These are phyloP conservation scores for Penicillium arizonense DNA, from an alignment of 495 filamentous ascomycete species.

Conservation along the genomic window DNA sequence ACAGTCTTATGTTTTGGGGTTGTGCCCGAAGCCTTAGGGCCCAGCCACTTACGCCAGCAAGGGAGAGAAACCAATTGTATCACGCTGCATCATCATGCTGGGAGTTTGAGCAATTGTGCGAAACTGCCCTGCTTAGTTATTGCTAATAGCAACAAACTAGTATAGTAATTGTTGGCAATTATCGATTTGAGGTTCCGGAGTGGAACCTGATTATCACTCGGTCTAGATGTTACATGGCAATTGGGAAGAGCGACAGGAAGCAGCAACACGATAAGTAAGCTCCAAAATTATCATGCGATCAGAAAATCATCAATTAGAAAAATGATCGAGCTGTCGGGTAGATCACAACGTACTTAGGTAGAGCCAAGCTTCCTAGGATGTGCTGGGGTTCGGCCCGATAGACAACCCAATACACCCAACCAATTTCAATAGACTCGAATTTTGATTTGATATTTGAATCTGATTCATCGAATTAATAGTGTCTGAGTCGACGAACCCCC, in stretches of 20 bases:
- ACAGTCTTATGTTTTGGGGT: conserved; percentile 19
- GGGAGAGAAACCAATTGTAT: conserved; percentile 11
- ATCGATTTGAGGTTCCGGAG: neutral
- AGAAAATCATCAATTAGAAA: no score
- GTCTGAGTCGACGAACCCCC: conserved; percentile 14
- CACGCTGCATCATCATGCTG: neutral
- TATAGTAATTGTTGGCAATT: conserved; percentile 9
- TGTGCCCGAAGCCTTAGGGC: neutral
- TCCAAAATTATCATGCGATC: no score
- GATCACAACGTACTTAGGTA: neutral
- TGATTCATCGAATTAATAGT: conserved; percentile 17
- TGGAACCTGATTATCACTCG: neutral
- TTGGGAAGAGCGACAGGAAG: neutral
- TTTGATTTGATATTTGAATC: conserved; percentile 5
- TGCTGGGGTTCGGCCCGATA: conserved; percentile 5
- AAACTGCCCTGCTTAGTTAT: conserved; percentile 2
- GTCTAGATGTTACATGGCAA: neutral
- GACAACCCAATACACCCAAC: neutral
- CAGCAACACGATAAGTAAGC: no score
- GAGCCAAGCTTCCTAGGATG: conserved; percentile 19
- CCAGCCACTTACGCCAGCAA: conserved; percentile 25
- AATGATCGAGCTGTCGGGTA: no score
- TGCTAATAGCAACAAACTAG: conserved; percentile 5
- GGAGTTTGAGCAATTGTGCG: neutral
- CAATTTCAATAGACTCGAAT: neutral